Evolutionary conservation across 305 asterid genomes (phyloP).

Genomic region (Fraxinus platypoda): DNA sequence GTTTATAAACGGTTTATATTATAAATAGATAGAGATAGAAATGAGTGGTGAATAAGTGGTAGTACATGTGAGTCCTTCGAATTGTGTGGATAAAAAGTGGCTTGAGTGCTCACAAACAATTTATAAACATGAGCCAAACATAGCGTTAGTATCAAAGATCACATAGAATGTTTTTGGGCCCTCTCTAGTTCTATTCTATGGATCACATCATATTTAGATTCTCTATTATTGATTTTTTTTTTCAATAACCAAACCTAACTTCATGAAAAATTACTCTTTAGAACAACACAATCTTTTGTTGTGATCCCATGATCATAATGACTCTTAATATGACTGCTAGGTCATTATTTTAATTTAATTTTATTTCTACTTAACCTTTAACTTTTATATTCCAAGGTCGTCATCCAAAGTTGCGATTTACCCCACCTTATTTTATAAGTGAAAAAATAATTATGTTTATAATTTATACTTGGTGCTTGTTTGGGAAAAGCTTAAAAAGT

Average conservation of each 20-base stretch:
- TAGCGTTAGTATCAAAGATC: background rate
- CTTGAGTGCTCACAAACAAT: background rate
- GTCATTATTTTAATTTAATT: background rate
- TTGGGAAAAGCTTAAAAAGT: background rate
- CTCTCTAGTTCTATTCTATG: background rate
- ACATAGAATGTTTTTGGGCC: background rate
- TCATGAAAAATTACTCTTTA: background rate
- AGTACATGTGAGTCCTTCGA: background rate
- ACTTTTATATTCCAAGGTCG: background rate
- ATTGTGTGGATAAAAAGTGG: background rate
- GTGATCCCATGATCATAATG: background rate
- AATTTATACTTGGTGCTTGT: background rate
- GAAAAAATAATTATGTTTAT: background rate
- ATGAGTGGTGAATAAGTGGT: background rate
- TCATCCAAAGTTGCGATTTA: background rate
- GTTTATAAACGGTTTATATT: background rate
- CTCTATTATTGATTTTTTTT: background rate
- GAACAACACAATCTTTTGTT: background rate
- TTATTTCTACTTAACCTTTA: background rate
- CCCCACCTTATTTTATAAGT: background rate
- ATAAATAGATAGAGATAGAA: background rate
- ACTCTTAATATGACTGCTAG: background rate
- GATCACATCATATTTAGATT: background rate
- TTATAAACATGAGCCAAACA: background rate
- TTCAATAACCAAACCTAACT: background rate